Base-by-base conservation (phyloP, 371 early-diverging fungal genomes). In the Ordospora pajunii region DNA sequence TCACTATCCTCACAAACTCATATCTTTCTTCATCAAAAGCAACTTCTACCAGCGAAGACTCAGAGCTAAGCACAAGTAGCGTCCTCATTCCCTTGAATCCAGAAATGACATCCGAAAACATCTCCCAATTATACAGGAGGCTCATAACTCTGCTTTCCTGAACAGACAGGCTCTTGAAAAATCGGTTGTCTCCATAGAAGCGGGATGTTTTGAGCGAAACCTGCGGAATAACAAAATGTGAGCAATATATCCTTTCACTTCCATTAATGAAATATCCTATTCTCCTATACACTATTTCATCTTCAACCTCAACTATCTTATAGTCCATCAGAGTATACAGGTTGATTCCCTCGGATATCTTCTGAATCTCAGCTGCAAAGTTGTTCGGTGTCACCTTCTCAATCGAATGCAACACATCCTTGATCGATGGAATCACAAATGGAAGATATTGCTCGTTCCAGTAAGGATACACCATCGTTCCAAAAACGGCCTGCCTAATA, bases 371-470 rank as follows among this genome's bases (percentile, higher is more conserved):
- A 2, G 46, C 72, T 11, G 19, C 40, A 10, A 25, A 53, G 17
- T 68, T 80, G 8, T 58, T 73, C 4, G 51, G 8, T 1, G 70
- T 68, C 23, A 82, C 68, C 32, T 73, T 54, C 22, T 68, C 44
- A 19, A 63, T 68, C 1, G 43, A 45, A 40, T 82, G 76, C 22
- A 53, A 43, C 0, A 80, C 63, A 22, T 66, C 63, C 51, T 70
- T 80, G 6, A 74, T 21, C 32, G 75, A 43, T 12, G 82, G 80
- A 44, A 78, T 67, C 19, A 84, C 44, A 52, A 75, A 70, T 43
- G 78, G 82, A 22, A 80, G 49, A 64, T 78, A 78, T 27, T 78
- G 70, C 43, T 73, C 67, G 67, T 72, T 74, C 78, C 80, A 84
- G 32, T 52, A 63, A 0, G 84, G 84, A 68, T 78, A 84, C 21